Percentiles rank a stretch among this genome's conserved stretches.
Conservation (phyloP, 371 early-diverging fungal species). For the Mucor indicus region DNA sequence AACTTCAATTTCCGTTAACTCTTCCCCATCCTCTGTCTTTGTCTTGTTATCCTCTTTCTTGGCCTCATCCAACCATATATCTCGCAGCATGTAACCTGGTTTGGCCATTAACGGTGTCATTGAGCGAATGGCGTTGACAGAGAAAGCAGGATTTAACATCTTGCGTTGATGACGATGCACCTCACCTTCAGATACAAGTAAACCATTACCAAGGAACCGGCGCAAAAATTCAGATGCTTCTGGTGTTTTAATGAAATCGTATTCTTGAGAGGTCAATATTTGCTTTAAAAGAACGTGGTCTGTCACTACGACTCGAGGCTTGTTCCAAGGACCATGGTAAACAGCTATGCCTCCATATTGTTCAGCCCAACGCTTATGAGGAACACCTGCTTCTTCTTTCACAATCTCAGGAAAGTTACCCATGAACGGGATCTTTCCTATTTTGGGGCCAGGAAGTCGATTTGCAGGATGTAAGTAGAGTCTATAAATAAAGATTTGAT, state of each 20-base stretch:
- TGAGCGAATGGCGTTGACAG: constrained; percentile 42
- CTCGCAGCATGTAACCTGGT: constrained; percentile 29
- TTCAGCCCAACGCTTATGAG: constrained; percentile 51
- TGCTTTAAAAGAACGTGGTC: constrained; percentile 52
- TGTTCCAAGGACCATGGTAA: constrained; percentile 52
- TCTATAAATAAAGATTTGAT: constrained; percentile 36
- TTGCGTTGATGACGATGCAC: constrained; percentile 64
- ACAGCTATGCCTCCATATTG: constrained; percentile 51
- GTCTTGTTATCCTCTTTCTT: background rate
- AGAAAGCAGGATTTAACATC: constrained; percentile 67
- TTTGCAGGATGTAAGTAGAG: constrained; percentile 46
- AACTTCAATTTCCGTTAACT: constrained; percentile 26
- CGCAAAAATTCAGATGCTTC: constrained; percentile 22
- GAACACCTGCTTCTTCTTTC: constrained; percentile 46
- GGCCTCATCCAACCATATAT: constrained; percentile 30
- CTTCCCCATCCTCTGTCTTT: constrained; percentile 5
- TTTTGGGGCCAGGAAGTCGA: constrained; percentile 60
- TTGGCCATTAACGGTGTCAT: constrained; percentile 45
- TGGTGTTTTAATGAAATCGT: constrained; percentile 50
- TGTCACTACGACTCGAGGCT: constrained; percentile 47
- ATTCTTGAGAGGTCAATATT: constrained; percentile 45
- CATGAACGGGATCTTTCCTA: constrained; percentile 47
- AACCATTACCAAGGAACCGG: constrained; percentile 52
- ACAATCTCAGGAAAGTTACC: constrained; percentile 53
- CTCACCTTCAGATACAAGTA: constrained; percentile 58